Evolutionary conservation across 306 rosid species (phyloP).

Genomic region (Cyamopsis tetragonoloba): DNA sequence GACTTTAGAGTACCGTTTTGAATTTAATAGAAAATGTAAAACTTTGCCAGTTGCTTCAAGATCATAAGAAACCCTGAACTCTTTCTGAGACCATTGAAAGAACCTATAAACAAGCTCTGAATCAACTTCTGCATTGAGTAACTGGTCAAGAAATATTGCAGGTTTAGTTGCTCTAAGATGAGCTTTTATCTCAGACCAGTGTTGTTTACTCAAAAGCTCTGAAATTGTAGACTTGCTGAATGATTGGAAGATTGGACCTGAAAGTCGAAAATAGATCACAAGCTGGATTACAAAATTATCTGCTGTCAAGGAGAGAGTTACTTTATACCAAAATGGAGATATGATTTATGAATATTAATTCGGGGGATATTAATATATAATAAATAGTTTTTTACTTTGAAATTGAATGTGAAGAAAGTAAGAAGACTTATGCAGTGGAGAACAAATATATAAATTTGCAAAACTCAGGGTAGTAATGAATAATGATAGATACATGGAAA

Average conservation of each 20-base stretch:
- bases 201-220: conserved; percentile 67
- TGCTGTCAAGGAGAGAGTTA: background rate
- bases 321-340: background rate
- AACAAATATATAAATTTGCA: background rate
- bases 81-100: conserved; percentile 66
- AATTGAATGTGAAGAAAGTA: background rate
- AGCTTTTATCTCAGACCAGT: conserved; percentile 63
- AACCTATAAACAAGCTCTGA: conserved; percentile 56
- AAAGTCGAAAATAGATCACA: background rate
- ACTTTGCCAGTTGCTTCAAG: conserved; percentile 54
- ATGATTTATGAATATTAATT: background rate
- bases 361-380: background rate
- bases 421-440: background rate
- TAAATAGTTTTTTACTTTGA: background rate
- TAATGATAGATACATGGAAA: background rate
- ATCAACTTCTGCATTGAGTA: conserved; percentile 45
- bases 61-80: conserved; percentile 36
- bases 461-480: background rate
- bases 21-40: conserved; percentile 45
- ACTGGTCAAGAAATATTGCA: conserved; percentile 41
- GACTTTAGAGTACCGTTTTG: conserved; percentile 49
- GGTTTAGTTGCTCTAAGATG: conserved; percentile 42
- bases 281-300: background rate
- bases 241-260: conserved; percentile 25
- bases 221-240: conserved; percentile 31